Evolutionary conservation across 2,329 filamentous ascomycete genomes (phyloP).

Genomic region (Chaetomium sp.): DNA sequence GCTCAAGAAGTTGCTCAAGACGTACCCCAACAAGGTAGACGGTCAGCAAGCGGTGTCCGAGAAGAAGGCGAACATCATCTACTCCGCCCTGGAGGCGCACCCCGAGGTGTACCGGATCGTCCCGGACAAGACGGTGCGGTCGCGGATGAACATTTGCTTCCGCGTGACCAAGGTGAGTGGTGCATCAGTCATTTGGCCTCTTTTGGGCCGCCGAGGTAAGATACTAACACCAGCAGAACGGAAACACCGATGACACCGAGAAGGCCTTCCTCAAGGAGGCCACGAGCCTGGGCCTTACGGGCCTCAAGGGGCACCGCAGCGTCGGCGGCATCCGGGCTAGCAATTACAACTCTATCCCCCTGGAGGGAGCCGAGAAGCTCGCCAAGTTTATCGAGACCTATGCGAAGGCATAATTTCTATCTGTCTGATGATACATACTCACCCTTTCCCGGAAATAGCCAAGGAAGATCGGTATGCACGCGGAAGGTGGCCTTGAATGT

Average conservation of each 20-base stretch:
- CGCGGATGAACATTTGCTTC: conserved; percentile 96
- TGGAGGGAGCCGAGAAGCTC: conserved; percentile 68
- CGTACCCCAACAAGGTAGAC: conserved; percentile 68
- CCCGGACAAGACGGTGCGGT: conserved; percentile 73
- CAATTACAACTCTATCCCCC: conserved; percentile 85
- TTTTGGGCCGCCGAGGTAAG: neutral
- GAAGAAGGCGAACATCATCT: conserved; percentile 76
- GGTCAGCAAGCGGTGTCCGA: conserved; percentile 75
- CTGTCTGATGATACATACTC: neutral
- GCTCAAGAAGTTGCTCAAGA: conserved; percentile 70
- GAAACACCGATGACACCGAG: conserved; percentile 69
- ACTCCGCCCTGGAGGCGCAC: conserved; percentile 73
- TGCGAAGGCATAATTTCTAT: conserved; percentile 43
- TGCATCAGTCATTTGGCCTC: too few relatives aligned
- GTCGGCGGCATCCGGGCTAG: conserved; percentile 83
- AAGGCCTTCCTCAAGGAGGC: conserved; percentile 77
- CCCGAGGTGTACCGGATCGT: conserved; percentile 75
- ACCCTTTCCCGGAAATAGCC: neutral
- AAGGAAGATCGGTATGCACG: neutral
- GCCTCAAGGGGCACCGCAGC: conserved; percentile 84
- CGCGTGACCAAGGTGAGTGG: conserved; percentile 58
- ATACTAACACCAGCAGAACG: conserved; percentile 41
- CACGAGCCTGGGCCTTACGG: conserved; percentile 68
- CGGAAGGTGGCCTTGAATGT: too few relatives aligned
- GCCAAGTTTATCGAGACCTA: conserved; percentile 62